phyloP scores from a whole-genome alignment of 2,329 filamentous ascomycete species.

The Cladosporium sp. region DNA sequence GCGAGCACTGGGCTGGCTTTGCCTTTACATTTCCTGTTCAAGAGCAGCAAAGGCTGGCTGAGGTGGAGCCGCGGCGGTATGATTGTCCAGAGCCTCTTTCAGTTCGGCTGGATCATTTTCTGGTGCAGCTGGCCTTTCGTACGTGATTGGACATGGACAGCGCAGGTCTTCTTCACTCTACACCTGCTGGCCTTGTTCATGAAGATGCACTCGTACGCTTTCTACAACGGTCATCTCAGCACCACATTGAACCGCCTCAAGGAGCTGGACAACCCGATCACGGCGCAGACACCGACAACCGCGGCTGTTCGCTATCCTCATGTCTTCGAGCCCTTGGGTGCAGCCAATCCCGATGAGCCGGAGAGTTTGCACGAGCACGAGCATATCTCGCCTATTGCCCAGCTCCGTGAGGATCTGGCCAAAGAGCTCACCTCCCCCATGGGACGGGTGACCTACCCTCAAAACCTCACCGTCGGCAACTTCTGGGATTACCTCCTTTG shows the following conservation, averaged over 20 bases:
- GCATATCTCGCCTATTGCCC: constrained; percentile 43
- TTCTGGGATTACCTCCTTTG: constrained; percentile 84
- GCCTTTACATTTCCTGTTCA: constrained; percentile 64
- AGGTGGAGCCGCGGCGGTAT: constrained; percentile 76
- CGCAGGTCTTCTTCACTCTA: constrained; percentile 88
- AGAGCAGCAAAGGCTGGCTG: constrained; percentile 50
- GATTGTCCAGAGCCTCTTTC: constrained; percentile 74
- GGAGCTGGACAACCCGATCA: constrained; percentile 65
- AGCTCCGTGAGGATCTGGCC: constrained; percentile 78
- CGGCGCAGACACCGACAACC: constrained; percentile 40
- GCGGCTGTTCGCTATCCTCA: constrained; percentile 63
- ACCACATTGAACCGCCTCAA: constrained; percentile 77
- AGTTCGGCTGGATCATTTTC: constrained; percentile 68
- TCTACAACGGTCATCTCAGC: constrained; percentile 93
- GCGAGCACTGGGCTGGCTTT: constrained; percentile 64
- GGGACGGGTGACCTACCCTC: constrained; percentile 81
- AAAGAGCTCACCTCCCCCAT: constrained; percentile 86
- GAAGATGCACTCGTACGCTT: constrained; percentile 99
- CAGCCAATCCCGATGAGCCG: constrained; percentile 28
- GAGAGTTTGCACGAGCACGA: constrained; percentile 35
- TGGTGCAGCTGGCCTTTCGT: constrained; percentile 77
- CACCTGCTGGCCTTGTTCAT: constrained; percentile 89
- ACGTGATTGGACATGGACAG: constrained; percentile 90
- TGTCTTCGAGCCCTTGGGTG: constrained; percentile 4
- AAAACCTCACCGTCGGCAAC: constrained; percentile 77